Base-by-base conservation (phyloP, 2,329 filamentous ascomycete species). In the Furcasterigmium sp. region DNA sequence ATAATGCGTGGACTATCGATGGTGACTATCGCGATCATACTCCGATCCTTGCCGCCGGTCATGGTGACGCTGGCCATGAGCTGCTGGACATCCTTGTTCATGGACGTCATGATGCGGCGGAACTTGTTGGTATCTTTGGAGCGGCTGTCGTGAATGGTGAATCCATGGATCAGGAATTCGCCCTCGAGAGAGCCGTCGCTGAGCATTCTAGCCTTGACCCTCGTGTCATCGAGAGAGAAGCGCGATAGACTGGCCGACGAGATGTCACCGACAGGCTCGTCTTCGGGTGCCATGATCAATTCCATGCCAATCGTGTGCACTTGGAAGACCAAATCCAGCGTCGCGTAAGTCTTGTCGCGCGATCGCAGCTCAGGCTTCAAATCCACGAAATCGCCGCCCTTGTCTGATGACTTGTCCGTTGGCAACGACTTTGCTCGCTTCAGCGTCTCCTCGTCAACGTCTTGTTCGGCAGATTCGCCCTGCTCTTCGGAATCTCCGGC, bases 21-120 rank as follows among this genome's bases (percentile, higher is more conserved):
- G 0, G 91, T 95, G 45, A 96, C 79, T 64, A 98, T 86, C 2
- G 88, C 89, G 56, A 97, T 94, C 44, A 97, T 65, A 59, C 83
- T 87, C 46, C 82, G 81, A 32, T 95, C 85, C 26, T 82, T 72
- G 4, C 90, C 90, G 14, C 90, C 87, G 1, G 91, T 90, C 64
- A 98, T 94, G 0, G 91, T 94, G 4, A 98, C 71, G 59, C 87
- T 96, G 15, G 93, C 93, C 93, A 98, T 98, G 57, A 98, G 91
- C 55, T 99, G 94, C 61, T 97, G 91, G 37, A 93, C 90, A 44
- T 91, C 85, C 53, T 90, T 91, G 63, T 96, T 97, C 57, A 91
- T 90, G 43, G 95, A 84, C 2, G 91, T 91, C 93, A 98, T 97
- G 67, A 98, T 96, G 62, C 91, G 94, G 40, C 90, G 82, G 74